Evolutionary conservation across 2,329 filamentous ascomycete species (phyloP), one percentile per base, ranked within the genome.

Genomic region (Colletotrichum brevisporum): DNA sequence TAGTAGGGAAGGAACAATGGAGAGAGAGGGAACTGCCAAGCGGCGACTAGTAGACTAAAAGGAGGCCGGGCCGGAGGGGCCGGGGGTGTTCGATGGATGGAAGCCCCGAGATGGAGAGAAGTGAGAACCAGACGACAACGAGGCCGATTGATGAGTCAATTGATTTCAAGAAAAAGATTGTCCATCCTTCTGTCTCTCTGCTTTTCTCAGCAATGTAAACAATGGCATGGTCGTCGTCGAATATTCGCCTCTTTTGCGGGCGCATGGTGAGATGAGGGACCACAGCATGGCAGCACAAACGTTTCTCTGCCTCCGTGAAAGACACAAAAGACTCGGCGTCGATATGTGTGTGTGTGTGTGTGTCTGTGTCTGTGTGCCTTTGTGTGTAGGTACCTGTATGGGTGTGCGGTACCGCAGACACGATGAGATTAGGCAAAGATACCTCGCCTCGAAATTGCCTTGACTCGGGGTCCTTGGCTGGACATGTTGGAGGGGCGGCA

Each of bases 401-500:
- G 31, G 31, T 36, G 31, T 36, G 31, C 31, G 31, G 8, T 36
- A 43, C 41, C 41, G 8, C 41, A 15, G 41, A 43, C 41, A 43
- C 41, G 15, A 43, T n/a, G 16, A 43, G 41, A 43, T 43, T 43
- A 43, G 13, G 41, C 16, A 5, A 43, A 43, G 41, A n/a, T 43
- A n/a, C 41, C 41, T 43, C 16, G 41, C 41, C 41, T n/a, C 16
- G 15, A 15, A 15, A 15, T 21, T 52, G 26, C 50, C 12, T 52
- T 52, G 21, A 21, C 50, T 52, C 24, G 50, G n/a, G 39, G 47
- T 26, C 45, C 36, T 24, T 45, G 50, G 47, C 31, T 48, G 39
- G 39, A 3, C 58, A 50, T 50, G 50, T 55, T 58, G 55, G 62
- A 66, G 62, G 55, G 55, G 66, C 62, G 62, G 62, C 66, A 69